Conservation (phyloP, 306 rosid genomes). For the Castanea mollissima region DNA sequence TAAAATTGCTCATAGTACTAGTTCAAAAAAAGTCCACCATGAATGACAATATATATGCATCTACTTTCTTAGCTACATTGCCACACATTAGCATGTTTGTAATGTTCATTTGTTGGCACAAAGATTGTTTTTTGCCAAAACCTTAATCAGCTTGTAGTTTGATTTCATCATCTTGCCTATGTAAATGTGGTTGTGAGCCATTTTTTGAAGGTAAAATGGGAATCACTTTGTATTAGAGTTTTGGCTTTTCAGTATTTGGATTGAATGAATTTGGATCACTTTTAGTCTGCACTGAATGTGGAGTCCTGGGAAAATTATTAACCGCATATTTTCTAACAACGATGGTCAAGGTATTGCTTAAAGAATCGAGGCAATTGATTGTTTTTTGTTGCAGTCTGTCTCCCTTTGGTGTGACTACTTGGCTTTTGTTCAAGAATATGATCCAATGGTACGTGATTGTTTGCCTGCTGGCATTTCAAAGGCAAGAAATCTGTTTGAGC, state of each 20-base stretch:
- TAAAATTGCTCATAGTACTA: too few species aligned
- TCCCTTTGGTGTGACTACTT: constrained; percentile 81
- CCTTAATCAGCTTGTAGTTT: not conserved
- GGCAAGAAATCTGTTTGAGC: constrained; percentile 77
- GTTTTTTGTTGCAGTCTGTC: constrained; percentile 60
- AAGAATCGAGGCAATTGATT: constrained; percentile 19
- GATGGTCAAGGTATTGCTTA: constrained; percentile 1
- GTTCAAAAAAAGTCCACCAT: not conserved
- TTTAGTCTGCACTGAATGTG: not conserved
- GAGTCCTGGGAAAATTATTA: not conserved
- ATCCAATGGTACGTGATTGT: constrained; percentile 50
- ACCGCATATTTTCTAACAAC: not conserved
- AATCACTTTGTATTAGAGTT: not conserved
- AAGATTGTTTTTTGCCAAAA: not conserved
- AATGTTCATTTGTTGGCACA: not conserved
- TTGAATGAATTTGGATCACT: not conserved
- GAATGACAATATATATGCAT: not conserved
- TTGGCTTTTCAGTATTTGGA: not conserved
- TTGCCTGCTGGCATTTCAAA: constrained; percentile 60
- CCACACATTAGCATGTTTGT: not conserved
- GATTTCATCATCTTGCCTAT: too few species aligned
- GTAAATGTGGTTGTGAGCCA: too few species aligned
- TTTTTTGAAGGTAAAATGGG: too few species aligned
- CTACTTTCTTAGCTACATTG: not conserved
- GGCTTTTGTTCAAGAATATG: constrained; percentile 59